phyloP scores from a whole-genome alignment of 495 filamentous ascomycete species.

The Poronia punctata region DNA sequence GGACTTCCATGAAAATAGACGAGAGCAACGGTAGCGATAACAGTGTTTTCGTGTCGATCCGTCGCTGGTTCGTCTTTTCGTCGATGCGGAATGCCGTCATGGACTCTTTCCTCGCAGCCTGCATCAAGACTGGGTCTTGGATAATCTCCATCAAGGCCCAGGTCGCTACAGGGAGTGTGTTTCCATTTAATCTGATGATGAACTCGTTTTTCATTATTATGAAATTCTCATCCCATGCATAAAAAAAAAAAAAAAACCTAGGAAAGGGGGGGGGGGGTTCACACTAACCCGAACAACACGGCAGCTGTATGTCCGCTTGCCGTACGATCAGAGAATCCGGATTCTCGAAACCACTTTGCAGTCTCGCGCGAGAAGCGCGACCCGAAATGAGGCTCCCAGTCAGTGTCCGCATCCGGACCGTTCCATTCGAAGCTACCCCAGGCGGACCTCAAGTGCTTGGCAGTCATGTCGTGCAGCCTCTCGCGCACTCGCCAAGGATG shows the following conservation, averaged over 20 bases:
- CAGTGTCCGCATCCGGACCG: slow-evolving; percentile 6
- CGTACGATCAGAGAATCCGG: slow-evolving; percentile 7
- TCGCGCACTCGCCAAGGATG: slow-evolving; percentile 30
- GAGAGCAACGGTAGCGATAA: slow-evolving; percentile 19
- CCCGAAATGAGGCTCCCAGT: slow-evolving; percentile 25
- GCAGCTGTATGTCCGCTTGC: slow-evolving; percentile 2
- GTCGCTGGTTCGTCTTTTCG: not conserved
- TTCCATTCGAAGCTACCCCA: slow-evolving; percentile 5
- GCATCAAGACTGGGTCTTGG: slow-evolving; percentile 18
- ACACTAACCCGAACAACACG: slow-evolving; percentile 9
- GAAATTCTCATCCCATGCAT: not conserved
- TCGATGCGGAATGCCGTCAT: slow-evolving; percentile 6
- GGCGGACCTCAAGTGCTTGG: slow-evolving; percentile 1
- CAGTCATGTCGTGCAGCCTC: slow-evolving; percentile 6
- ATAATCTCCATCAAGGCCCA: slow-evolving; percentile 28
- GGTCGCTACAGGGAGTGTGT: slow-evolving; percentile 22
- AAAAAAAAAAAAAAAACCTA: too few species aligned
- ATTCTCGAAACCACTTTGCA: slow-evolving; percentile 6
- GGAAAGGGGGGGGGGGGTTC: too few species aligned
- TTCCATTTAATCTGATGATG: slow-evolving; percentile 19
- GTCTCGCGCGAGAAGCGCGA: slow-evolving; percentile 7
- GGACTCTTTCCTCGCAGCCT: slow-evolving; percentile 16
- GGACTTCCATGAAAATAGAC: slow-evolving; percentile 28
- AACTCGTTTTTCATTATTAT: not conserved
- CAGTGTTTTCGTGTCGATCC: slow-evolving; percentile 16